phyloP scores from a whole-genome alignment of 345 rosid species.

The thale cress (Arabidopsis thaliana) region TAIR10.1 NC_003070.9:7851001-7851500 shows the following conservation, averaged over 20 bases:
- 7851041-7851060: conserved; percentile 12
- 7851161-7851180: not conserved
- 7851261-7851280: not conserved
- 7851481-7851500: conserved; percentile 1
- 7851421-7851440: conserved; percentile 7
- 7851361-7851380: not conserved
- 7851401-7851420: conserved; percentile 13
- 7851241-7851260: conserved; percentile 6
- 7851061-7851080: conserved; percentile 14
- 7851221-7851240: conserved; percentile 10
- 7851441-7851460: conserved; percentile 23
- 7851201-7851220: conserved; percentile 11
- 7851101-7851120: not conserved
- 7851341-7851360: conserved; percentile 23
- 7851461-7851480: conserved; percentile 15
- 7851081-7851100: conserved; percentile 13
- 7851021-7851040: conserved; percentile 77
- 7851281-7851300: conserved; percentile 14
- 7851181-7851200: not conserved
- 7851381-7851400: not conserved
- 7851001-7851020: conserved; percentile 66
- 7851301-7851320: conserved; percentile 8
- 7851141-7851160: not conserved
- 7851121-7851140: not conserved
- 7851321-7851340: conserved; percentile 22